Evolutionary conservation across 2,329 filamentous ascomycete genomes (phyloP).

Genomic region (Penicillium capsulatum): DNA sequence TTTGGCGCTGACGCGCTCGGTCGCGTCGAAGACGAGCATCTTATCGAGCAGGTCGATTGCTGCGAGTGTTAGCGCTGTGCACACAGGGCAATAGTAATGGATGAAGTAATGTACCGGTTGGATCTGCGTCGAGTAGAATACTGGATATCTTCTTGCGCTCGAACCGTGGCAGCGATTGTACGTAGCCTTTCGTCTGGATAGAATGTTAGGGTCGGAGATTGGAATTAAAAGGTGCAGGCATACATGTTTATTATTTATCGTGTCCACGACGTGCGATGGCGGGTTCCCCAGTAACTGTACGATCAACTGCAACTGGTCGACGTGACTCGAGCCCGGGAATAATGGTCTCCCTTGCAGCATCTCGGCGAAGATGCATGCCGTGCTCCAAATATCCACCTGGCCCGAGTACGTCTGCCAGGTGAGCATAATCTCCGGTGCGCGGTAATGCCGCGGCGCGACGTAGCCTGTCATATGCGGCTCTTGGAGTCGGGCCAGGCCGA

Average conservation of each 20-base stretch:
- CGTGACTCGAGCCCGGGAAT: conserved; percentile 96
- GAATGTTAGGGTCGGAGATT: too few species aligned
- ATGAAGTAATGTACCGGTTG: too few species aligned
- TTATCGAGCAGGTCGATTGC: conserved; percentile 88
- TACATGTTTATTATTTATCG: conserved; percentile 94
- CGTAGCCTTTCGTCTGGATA: conserved; percentile 79
- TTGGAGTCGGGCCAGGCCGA: conserved; percentile 91
- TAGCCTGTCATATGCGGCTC: conserved; percentile 99
- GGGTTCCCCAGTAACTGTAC: conserved; percentile 93
- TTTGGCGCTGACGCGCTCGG: conserved; percentile 81
- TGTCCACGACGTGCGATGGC: conserved; percentile 94
- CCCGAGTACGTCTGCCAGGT: conserved; percentile 99
- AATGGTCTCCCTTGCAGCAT: conserved; percentile 98
- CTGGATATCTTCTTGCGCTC: conserved; percentile 84
- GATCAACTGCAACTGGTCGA: conserved; percentile 99
- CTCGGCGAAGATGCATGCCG: conserved; percentile 96
- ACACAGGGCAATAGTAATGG: too few species aligned
- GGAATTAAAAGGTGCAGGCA: too few species aligned
- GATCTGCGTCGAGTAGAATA: neutral
- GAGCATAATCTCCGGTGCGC: conserved; percentile 98
- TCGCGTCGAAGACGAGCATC: conserved; percentile 96
- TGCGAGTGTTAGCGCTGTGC: conserved; percentile 37
- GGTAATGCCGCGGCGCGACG: conserved; percentile 95
- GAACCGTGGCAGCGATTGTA: conserved; percentile 90
- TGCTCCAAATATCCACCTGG: conserved; percentile 98